Evolutionary conservation across 2,329 filamentous ascomycete species (phyloP).

Genomic region (Nemania serpens): DNA sequence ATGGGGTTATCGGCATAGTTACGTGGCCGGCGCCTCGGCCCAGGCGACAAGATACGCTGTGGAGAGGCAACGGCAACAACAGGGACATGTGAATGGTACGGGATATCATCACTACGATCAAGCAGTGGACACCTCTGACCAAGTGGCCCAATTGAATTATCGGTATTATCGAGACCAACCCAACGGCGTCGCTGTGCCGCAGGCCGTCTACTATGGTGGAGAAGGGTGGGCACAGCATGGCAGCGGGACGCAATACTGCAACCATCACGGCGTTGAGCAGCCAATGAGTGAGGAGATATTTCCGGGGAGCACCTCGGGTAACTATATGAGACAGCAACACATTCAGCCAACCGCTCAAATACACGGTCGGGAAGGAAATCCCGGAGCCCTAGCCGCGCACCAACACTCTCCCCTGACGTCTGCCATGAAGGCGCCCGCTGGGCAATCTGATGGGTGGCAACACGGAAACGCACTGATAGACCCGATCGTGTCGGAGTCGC

Average conservation of each 20-base stretch:
- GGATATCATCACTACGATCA: conserved; percentile 4
- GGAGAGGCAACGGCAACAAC: conserved; percentile 20
- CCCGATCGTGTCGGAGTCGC: conserved; percentile 15
- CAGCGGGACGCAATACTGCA: conserved; percentile 20
- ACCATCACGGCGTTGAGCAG: conserved; percentile 11
- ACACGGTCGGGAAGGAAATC: not conserved
- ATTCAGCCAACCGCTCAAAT: not conserved
- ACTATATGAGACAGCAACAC: conserved; percentile 11
- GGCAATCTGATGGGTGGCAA: conserved; percentile 17
- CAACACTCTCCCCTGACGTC: not conserved
- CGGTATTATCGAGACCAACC: conserved; percentile 4
- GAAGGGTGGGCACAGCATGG: conserved; percentile 14
- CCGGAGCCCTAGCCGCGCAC: not conserved
- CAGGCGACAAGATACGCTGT: conserved; percentile 8
- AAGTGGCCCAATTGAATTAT: conserved; percentile 13
- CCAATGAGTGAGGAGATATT: not conserved
- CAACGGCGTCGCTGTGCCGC: conserved; percentile 18
- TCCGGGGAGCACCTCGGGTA: not conserved
- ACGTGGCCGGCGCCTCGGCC: not conserved
- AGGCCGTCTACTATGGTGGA: conserved; percentile 17
- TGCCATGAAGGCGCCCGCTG: not conserved
- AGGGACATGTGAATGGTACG: not conserved
- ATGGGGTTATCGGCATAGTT: conserved; percentile 13
- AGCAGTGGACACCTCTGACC: not conserved
- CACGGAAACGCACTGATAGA: conserved; percentile 18